Evolutionary conservation across 2,329 filamentous ascomycete genomes (phyloP).

Genomic region (Albifimbria verrucaria): DNA sequence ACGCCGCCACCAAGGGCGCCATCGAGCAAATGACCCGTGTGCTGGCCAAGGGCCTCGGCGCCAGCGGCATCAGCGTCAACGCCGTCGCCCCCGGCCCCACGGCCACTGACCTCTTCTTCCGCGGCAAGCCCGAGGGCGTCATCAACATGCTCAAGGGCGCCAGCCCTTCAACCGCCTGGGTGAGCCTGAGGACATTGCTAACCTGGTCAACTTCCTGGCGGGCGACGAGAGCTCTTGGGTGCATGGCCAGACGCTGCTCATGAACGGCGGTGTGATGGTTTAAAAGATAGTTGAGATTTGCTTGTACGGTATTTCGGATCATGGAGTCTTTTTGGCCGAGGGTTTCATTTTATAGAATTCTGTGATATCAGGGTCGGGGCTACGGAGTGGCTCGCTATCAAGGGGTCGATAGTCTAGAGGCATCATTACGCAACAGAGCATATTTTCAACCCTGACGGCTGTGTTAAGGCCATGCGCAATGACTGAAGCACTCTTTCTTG

Average conservation of each 20-base stretch:
- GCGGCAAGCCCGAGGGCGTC: slow-evolving; percentile 44
- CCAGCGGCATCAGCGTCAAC: slow-evolving; percentile 46
- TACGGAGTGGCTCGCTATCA: too few species aligned
- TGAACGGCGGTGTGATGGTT: slow-evolving; percentile 13
- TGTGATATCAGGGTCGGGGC: too few species aligned
- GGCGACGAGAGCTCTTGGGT: slow-evolving; percentile 15
- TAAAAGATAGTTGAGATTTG: neutral
- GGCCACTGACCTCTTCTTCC: slow-evolving; percentile 51
- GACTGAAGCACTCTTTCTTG: too few species aligned
- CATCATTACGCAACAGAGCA: too few species aligned
- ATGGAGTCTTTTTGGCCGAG: too few species aligned
- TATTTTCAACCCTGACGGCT: too few species aligned
- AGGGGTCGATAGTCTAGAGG: too few species aligned
- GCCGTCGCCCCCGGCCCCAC: slow-evolving; percentile 43
- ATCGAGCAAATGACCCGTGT: slow-evolving; percentile 56
- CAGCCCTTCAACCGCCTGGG: slow-evolving; percentile 15
- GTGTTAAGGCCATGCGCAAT: too few species aligned
- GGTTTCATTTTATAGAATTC: too few species aligned
- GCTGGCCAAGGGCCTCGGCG: slow-evolving; percentile 52
- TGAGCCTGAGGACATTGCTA: slow-evolving; percentile 15
- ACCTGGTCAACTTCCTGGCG: slow-evolving; percentile 14
- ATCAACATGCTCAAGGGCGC: slow-evolving; percentile 34
- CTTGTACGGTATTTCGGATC: neutral
- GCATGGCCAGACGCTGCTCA: slow-evolving; percentile 14
- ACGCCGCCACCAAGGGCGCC: slow-evolving; percentile 55